phyloP scores from a whole-genome alignment of 371 early-diverging fungal species.

The Mortierella sp. region DNA sequence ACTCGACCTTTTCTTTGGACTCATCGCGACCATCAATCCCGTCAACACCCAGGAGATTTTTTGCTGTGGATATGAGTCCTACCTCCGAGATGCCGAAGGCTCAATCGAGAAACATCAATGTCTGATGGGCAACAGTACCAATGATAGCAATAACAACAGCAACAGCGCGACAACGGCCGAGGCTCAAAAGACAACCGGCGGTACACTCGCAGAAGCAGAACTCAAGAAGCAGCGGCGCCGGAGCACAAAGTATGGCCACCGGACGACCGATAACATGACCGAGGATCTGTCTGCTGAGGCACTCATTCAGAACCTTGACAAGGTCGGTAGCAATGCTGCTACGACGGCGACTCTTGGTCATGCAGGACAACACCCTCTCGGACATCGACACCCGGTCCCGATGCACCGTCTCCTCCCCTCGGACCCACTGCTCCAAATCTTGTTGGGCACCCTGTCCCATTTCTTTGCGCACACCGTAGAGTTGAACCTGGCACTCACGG shows the following conservation, averaged over 20 bases:
- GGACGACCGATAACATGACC: constrained; percentile 46
- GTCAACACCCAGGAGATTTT: constrained; percentile 64
- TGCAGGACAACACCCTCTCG: not conserved
- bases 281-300: constrained; percentile 16
- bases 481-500: constrained; percentile 91
- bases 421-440: constrained; percentile 74
- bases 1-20: constrained; percentile 76
- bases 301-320: constrained; percentile 6
- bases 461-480: constrained; percentile 90
- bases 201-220: constrained; percentile 19
- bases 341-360: constrained; percentile 13
- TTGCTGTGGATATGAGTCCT: constrained; percentile 77
- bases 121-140: constrained; percentile 61
- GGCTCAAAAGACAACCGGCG: not conserved
- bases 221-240: constrained; percentile 61
- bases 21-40: constrained; percentile 72
- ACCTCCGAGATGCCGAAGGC: constrained; percentile 80
- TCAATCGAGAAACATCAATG: constrained; percentile 71
- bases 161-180: no score
- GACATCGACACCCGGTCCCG: constrained; percentile 29
- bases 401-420: constrained; percentile 68
- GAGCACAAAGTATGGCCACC: constrained; percentile 71
- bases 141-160: no score
- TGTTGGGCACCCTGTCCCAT: constrained; percentile 72
- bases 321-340: not conserved